phyloP scores from a whole-genome alignment of 257 asterid species.

The Verbena officinalis region DNA sequence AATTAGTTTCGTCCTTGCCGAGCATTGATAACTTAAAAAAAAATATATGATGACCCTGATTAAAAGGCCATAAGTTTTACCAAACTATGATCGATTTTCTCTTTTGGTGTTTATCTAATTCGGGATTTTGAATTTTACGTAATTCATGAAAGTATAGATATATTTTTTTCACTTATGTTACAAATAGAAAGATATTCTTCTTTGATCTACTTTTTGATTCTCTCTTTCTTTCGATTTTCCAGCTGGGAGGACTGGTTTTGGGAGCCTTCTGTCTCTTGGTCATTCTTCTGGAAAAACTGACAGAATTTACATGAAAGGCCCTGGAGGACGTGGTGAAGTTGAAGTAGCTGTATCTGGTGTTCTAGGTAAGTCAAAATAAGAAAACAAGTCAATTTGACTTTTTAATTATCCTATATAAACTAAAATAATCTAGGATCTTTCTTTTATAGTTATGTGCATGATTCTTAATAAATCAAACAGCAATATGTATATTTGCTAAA shows the following conservation, averaged over 20 bases:
- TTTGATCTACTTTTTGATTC: constrained; percentile 11
- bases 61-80: no score
- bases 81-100: neutral
- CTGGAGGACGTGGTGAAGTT: constrained; percentile 99
- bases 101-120: neutral
- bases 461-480: constrained; percentile 2
- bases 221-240: constrained; percentile 23
- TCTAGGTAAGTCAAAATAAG: constrained; percentile 60
- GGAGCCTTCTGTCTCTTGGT: constrained; percentile 89
- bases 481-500: neutral
- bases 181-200: neutral
- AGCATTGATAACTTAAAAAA: no score
- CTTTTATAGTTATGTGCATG: neutral
- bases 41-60: no score
- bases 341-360: constrained; percentile 99
- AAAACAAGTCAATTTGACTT: constrained; percentile 7
- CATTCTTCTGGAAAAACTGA: constrained; percentile 91
- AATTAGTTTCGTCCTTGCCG: constrained; percentile 34
- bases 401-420: neutral
- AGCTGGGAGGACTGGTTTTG: constrained; percentile 96
- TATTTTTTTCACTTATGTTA: constrained; percentile 8
- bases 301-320: constrained; percentile 96
- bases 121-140: neutral
- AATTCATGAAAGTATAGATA: neutral
- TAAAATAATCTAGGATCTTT: neutral